Evolutionary conservation across 441 rosid species (phyloP), one percentile per base, ranked within the genome.

Genomic region (Melastoma candidum): DNA sequence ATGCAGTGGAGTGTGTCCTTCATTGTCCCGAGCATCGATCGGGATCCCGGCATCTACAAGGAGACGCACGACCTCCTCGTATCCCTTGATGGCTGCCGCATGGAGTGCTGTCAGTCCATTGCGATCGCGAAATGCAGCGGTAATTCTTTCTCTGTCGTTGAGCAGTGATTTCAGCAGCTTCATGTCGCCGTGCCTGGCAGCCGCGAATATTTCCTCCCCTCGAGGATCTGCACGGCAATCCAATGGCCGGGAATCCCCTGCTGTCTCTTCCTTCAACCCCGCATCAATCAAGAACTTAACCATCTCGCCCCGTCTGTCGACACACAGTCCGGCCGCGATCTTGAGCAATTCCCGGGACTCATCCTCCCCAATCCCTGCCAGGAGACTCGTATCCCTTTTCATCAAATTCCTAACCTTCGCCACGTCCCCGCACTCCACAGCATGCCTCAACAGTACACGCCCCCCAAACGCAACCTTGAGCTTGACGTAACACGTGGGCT

Each of bases 381-480:
- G 51, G 49, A 82, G 41, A 7, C 71, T 41, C 54, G 63, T 70
- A 48, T 75, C 78, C 54, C 75, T 60, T 56, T 73, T 82, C 36
- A 82, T 47, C 44, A 79, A 56, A 46, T 67, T 72, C 71, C 52
- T 79, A 25, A 60, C 80, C 1, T 75, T 46, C 9, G 65, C 71
- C 11, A 67, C 44, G 14, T 77, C 77, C 11, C 77, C 79, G 22
- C 48, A 47, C 12, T 43, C 32, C 7, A 79, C 79, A 0, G 81
- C 81, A 4, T 77, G 81, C 11, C 48, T 76, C 54, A 82, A 76
- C 12, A 82, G 83, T 47, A 71, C 64, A 0, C 73, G 70, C 0
- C 88, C 85, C 2, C 71, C 77, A 9, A 77, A 82, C 24, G 77
- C 75, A 9, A 82, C 83, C 69, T 77, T 82, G 26, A 77, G 74